These are phyloP conservation scores for Scheffersomyces ergatensis DNA, from an alignment of 805 yeast genomes.

Conservation along the genomic window DNA sequence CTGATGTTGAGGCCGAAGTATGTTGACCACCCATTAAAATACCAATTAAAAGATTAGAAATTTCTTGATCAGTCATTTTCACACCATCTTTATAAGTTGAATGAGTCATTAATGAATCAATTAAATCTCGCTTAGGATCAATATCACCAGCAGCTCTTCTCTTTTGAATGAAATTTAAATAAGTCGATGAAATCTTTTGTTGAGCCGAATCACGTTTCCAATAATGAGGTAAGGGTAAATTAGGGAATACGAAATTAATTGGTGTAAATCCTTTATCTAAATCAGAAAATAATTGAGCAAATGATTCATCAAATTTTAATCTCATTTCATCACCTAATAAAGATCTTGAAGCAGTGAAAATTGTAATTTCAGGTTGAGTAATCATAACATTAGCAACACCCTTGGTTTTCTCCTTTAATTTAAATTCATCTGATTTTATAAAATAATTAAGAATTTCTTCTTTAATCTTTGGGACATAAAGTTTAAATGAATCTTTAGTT, in stretches of 20 bases:
- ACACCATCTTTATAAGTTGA: conserved; percentile 92
- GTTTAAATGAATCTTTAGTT: conserved; percentile 77
- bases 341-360: conserved; percentile 92
- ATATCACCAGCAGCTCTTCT: conserved; percentile 78
- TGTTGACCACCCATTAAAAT: conserved; percentile 99
- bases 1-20: conserved; percentile 92
- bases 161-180: conserved; percentile 70
- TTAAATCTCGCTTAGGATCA: conserved; percentile 75
- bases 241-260: conserved; percentile 90
- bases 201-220: conserved; percentile 87
- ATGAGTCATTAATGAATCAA: conserved; percentile 79
- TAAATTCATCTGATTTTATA: conserved; percentile 48
- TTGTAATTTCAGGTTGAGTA: conserved; percentile 92
- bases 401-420: conserved; percentile 23
- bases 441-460: conserved; percentile 75
- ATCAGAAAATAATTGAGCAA: conserved; percentile 84
- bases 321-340: conserved; percentile 91
- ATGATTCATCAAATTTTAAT: conserved; percentile 71
- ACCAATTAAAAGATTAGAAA: conserved; percentile 91
- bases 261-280: conserved; percentile 97
- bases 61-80: conserved; percentile 91
- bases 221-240: conserved; percentile 86
- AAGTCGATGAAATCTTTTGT: conserved; percentile 72
- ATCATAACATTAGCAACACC: conserved; percentile 70
- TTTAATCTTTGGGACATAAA: conserved; percentile 84